A percentile compares a stretch with the other conserved stretches of the same genome.
phyloP scores from a whole-genome alignment of 176 grass and related monocot species.

The Triticum monococcum region DNA sequence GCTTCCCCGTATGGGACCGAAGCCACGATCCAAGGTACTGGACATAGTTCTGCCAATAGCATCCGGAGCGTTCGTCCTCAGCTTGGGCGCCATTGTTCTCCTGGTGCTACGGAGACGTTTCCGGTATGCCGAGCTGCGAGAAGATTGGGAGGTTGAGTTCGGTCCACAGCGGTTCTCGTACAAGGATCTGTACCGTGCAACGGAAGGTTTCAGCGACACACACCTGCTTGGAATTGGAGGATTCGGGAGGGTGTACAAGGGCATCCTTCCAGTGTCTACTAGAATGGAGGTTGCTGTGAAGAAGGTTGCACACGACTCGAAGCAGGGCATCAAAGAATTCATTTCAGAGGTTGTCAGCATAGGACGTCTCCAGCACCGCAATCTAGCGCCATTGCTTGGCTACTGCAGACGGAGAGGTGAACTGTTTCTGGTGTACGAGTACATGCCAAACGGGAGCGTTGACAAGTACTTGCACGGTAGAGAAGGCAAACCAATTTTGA shows the following conservation, averaged over 20 bases:
- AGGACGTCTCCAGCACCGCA: constrained; percentile 18
- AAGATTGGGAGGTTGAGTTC: constrained; percentile 41
- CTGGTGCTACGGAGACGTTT: background rate
- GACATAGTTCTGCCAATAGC: constrained; percentile 26
- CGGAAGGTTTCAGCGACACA: constrained; percentile 23
- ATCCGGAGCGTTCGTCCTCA: background rate
- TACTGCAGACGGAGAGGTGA: constrained; percentile 18
- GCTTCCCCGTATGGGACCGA: constrained; percentile 15
- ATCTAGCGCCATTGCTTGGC: constrained; percentile 18
- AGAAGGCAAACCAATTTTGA: background rate
- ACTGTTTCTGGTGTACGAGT: constrained; percentile 23
- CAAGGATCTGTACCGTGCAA: constrained; percentile 12
- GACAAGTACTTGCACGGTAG: constrained; percentile 32
- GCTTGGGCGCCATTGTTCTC: background rate
- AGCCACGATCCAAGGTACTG: constrained; percentile 22
- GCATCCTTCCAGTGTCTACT: constrained; percentile 5
- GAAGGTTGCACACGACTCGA: constrained; percentile 20
- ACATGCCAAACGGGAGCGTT: constrained; percentile 37
- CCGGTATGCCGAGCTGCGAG: background rate
- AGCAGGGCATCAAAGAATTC: constrained; percentile 37
- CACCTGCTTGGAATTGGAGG: constrained; percentile 25
- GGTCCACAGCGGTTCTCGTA: constrained; percentile 36
- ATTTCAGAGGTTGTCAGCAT: constrained; percentile 19
- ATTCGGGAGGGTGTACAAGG: constrained; percentile 42
- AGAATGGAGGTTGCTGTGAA: constrained; percentile 34